A percentile compares a stretch with the other conserved stretches of the same genome.
Conservation (phyloP, 108 stramenopile genomes). For the Cyclotella atomus region DNA sequence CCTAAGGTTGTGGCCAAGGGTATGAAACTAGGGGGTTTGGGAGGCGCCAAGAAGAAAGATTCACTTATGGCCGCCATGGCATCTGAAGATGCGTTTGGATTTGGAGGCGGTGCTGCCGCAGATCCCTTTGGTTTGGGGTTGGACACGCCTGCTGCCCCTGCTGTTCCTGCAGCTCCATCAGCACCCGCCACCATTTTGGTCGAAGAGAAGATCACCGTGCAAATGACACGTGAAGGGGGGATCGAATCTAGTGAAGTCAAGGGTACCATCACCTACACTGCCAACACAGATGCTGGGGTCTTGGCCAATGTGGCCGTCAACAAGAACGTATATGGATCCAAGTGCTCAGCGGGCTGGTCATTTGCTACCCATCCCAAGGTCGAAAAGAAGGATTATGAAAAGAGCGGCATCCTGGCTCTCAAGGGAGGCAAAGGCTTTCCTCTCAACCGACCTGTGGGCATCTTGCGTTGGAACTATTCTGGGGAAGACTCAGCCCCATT, state of each 20-base stretch:
- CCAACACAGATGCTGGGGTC: constrained; percentile 93
- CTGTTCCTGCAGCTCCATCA: constrained; percentile 69
- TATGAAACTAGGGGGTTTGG: constrained; percentile 91
- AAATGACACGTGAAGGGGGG: constrained; percentile 93
- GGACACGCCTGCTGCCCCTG: constrained; percentile 53
- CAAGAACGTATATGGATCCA: constrained; percentile 67
- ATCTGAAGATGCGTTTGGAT: constrained; percentile 93
- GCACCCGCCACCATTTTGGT: constrained; percentile 88
- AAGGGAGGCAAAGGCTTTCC: constrained; percentile 96
- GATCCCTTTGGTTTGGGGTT: constrained; percentile 57
- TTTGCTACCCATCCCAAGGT: constrained; percentile 99
- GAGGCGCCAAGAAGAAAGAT: constrained; percentile 77
- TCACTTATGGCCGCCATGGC: constrained; percentile 94
- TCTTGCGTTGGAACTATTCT: constrained; percentile 92
- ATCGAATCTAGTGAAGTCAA: constrained; percentile 94
- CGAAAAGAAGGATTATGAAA: constrained; percentile 91
- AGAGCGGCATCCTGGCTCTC: constrained; percentile 84
- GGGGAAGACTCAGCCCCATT: constrained; percentile 92
- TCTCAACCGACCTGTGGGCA: constrained; percentile 89
- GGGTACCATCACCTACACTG: constrained; percentile 96
- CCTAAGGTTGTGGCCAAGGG: constrained; percentile 89
- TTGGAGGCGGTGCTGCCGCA: constrained; percentile 46
- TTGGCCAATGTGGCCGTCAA: constrained; percentile 85
- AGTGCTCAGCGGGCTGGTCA: constrained; percentile 67
- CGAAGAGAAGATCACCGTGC: constrained; percentile 92